Base-by-base conservation (phyloP, 495 filamentous ascomycete genomes). In the Coniosporium apollinis region DNA sequence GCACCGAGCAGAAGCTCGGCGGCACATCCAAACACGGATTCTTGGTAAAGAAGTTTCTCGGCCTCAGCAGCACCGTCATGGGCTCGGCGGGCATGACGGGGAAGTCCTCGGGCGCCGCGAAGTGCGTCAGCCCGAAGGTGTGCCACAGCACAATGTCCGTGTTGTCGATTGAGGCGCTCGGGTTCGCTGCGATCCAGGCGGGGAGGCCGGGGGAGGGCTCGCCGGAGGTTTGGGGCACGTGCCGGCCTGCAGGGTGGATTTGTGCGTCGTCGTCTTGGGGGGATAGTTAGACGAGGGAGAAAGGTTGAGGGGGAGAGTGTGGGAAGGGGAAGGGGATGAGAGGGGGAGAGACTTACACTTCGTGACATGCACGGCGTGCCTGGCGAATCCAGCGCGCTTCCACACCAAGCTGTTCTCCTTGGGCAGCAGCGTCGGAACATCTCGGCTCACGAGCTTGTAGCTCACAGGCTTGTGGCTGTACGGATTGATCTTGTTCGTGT, bases 61-160 rank as follows among this genome's bases (percentile, higher is more conserved):
- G 87, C 29, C 85, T 61, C 29, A 96, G 61, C 17, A 93, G 61
- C 46, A 94, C 51, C 5, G 74, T 83, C 72, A 94, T 85, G 0
- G 81, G 79, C 62, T 92, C 83, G 0, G 77, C 81, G 1, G 85
- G 87, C 87, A 96, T 96, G 46, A 96, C 66, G 20, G 87, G 87
- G 59, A 80, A 96, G 52, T 96, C 87, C 50, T 96, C 87, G 0
- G 85, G 85, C 1, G 82, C 58, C 0, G 87, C 86, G 66, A 94
- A 92, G 54, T 96, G 87, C 5, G 77, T 86, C 4, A 94, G 61
- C 19, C 87, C 87, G 48, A 94, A 96, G 0, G 87, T 96, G 56
- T 96, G 87, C 87, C 87, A 96, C 15, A 96, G 68, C 2, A 96
- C 87, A 16, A 93, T 56, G 55, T 96, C 81, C 5, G 74, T 79